Evolutionary conservation across 2,329 filamentous ascomycete genomes (phyloP).

Genomic region (Colletotrichum cuscutae): DNA sequence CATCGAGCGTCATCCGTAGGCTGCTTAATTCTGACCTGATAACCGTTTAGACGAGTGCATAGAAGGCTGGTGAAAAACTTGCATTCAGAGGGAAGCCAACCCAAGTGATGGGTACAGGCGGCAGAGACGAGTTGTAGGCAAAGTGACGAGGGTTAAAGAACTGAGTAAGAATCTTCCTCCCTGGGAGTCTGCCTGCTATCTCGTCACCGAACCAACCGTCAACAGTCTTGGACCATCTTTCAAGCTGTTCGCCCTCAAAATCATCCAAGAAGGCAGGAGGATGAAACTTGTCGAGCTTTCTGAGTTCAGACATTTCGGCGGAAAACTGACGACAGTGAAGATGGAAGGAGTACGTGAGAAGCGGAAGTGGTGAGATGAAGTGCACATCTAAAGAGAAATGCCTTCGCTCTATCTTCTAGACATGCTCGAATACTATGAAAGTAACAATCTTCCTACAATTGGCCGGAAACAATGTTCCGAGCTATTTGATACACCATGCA

Average conservation of each 20-base stretch:
- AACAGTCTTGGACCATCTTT: background rate
- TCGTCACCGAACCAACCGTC: background rate
- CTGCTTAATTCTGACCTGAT: background rate
- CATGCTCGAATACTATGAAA: background rate
- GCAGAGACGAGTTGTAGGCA: background rate
- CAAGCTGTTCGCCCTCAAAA: background rate
- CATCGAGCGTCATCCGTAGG: background rate
- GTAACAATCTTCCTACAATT: background rate
- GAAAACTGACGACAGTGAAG: background rate
- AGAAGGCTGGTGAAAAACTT: background rate
- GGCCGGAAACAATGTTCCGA: background rate
- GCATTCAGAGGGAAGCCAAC: constrained; percentile 3
- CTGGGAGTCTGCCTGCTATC: background rate
- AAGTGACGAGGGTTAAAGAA: background rate
- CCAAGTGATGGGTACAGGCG: background rate
- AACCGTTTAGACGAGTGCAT: background rate
- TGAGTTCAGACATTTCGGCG: background rate
- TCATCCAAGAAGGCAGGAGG: background rate
- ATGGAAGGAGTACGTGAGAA: background rate
- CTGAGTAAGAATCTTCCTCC: background rate
- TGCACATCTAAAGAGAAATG: too few relatives aligned
- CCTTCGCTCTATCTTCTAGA: background rate
- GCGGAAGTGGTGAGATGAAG: background rate
- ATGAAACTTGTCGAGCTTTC: background rate
- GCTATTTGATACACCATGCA: background rate